Evolutionary conservation across 768 basidiomycete species (phyloP).

Genomic region (Suillus decipiens): DNA sequence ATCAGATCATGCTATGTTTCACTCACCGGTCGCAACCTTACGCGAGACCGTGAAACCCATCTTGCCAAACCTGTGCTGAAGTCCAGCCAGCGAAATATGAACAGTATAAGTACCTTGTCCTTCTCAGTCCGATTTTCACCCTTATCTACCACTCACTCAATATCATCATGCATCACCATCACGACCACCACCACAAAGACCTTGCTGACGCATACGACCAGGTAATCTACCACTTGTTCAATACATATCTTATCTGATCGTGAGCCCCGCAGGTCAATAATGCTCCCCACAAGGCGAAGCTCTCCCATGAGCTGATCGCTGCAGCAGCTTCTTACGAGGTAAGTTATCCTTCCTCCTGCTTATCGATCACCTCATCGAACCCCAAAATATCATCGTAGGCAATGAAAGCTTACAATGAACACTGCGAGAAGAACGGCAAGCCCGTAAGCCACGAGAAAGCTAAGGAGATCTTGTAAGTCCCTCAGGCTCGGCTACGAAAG

Average conservation of each 20-base stretch:
- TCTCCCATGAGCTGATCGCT: slow-evolving; percentile 69
- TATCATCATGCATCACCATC: slow-evolving; percentile 18
- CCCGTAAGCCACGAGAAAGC: slow-evolving; percentile 51
- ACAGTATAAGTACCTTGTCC: slow-evolving; percentile 6
- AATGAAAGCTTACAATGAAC: slow-evolving; percentile 62
- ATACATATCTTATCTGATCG: slow-evolving; percentile 3
- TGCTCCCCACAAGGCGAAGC: slow-evolving; percentile 54
- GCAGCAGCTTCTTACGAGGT: slow-evolving; percentile 70
- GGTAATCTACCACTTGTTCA: slow-evolving; percentile 16
- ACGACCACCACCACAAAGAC: slow-evolving; percentile 3
- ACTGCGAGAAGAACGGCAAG: slow-evolving; percentile 49
- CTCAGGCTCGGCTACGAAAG: background rate
- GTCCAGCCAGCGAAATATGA: background rate
- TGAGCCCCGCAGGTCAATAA: slow-evolving; percentile 40
- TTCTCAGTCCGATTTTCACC: background rate
- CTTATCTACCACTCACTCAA: background rate
- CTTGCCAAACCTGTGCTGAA: background rate
- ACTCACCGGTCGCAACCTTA: background rate
- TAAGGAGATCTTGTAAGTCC: slow-evolving; percentile 53
- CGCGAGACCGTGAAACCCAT: background rate
- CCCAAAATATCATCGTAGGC: slow-evolving; percentile 42
- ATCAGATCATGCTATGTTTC: background rate
- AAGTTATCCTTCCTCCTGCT: slow-evolving; percentile 1
- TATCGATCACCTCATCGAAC: slow-evolving; percentile 1
- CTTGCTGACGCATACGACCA: slow-evolving; percentile 18